Conservation (phyloP, 2,329 filamentous ascomycete genomes). For the Fusarium luffae region DNA sequence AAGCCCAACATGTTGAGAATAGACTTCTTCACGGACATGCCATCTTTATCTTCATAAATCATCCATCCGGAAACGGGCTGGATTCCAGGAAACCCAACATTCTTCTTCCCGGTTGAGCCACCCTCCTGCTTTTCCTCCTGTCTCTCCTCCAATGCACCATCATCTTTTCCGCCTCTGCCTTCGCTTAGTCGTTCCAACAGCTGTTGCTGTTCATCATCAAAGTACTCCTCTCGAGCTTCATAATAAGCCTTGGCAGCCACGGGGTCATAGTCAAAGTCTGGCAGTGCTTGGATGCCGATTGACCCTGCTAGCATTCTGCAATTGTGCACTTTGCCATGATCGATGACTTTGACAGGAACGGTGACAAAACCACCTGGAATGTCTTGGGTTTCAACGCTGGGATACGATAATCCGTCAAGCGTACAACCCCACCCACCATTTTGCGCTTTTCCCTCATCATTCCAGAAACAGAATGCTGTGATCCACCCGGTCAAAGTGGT, state of each 20-base stretch:
- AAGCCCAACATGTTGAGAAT: too few species aligned
- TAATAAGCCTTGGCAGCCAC: neutral
- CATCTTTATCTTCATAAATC: neutral
- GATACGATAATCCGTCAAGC: neutral
- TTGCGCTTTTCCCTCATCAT: neutral
- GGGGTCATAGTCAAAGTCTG: neutral
- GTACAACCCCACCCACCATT: too few species aligned
- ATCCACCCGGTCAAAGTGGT: neutral
- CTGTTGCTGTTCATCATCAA: too few species aligned
- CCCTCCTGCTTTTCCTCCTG: too few species aligned
- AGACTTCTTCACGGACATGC: too few species aligned
- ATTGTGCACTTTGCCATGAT: rapidly evolving
- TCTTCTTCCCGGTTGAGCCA: neutral
- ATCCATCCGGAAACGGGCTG: neutral
- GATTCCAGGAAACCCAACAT: neutral
- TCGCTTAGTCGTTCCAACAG: neutral
- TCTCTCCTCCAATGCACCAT: too few species aligned
- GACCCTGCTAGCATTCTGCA: neutral
- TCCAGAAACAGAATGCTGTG: neutral
- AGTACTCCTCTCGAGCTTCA: too few species aligned
- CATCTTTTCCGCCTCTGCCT: too few species aligned
- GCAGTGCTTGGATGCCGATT: neutral
- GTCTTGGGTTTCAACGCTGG: rapidly evolving
- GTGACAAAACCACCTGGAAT: neutral
- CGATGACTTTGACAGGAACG: neutral